Conservation (phyloP, 305 asterid genomes). For the Striga hermonthica region DNA sequence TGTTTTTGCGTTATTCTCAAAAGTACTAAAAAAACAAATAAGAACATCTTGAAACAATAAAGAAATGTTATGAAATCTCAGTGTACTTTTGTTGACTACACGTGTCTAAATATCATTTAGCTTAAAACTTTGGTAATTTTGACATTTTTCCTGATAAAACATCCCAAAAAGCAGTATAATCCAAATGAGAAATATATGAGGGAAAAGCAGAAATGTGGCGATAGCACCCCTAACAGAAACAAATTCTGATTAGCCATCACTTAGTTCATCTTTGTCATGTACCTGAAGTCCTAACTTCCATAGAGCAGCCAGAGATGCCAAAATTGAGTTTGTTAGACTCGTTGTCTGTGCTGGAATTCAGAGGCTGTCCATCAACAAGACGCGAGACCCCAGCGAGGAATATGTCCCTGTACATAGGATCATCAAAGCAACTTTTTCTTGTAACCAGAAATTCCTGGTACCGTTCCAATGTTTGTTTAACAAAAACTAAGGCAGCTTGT, state of each 20-base stretch:
- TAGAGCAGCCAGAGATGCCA: constrained; percentile 50
- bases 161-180: background rate
- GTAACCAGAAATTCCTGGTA: constrained; percentile 63
- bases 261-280: constrained; percentile 28
- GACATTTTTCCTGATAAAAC: too few relatives aligned
- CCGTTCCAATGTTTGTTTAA: constrained; percentile 65
- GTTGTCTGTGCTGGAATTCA: constrained; percentile 48
- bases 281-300: constrained; percentile 75
- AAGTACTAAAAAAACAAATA: too few relatives aligned
- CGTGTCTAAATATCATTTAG: too few relatives aligned
- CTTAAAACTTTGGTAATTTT: too few relatives aligned
- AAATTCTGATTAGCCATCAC: constrained; percentile 23
- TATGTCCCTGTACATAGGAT: constrained; percentile 59
- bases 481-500: constrained; percentile 86
- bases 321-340: constrained; percentile 50
- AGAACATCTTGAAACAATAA: too few relatives aligned
- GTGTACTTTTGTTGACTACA: too few relatives aligned
- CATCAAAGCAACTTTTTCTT: constrained; percentile 83
- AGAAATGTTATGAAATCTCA: too few relatives aligned
- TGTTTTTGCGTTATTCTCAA: too few relatives aligned
- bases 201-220: constrained; percentile 15
- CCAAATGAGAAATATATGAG: constrained; percentile 28
- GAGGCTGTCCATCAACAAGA: constrained; percentile 47
- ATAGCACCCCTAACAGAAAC: background rate
- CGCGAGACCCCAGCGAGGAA: constrained; percentile 67